A percentile compares a stretch with the other conserved stretches of the same genome.
Evolutionary conservation across 2,329 filamentous ascomycete species (phyloP).

Genomic region (Calonectria fujianensis): DNA sequence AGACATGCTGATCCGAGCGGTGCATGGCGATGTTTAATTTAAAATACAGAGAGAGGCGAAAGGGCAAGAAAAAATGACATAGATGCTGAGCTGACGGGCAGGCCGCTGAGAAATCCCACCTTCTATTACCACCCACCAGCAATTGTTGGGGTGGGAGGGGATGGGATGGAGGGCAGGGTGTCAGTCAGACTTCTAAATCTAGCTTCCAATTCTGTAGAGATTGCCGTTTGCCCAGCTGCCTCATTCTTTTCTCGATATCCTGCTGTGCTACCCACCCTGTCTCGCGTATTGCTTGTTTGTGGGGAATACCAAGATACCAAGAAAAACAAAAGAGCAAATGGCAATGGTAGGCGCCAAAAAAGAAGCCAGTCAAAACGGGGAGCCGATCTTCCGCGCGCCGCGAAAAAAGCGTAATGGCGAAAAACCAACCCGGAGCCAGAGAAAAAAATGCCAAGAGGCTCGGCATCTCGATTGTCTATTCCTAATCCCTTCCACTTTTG

Average conservation of each 20-base stretch:
- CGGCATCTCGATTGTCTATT: conserved; percentile 29
- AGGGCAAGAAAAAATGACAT: not conserved
- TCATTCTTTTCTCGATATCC: not conserved
- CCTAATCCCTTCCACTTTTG: conserved; percentile 20
- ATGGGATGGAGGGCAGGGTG: conserved; percentile 6
- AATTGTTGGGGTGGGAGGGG: not conserved
- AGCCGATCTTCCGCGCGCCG: conserved; percentile 20
- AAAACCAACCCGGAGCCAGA: not conserved
- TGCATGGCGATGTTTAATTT: conserved; percentile 11
- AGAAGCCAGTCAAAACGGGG: not conserved
- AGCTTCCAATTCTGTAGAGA: conserved; percentile 14
- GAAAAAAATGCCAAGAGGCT: conserved; percentile 37
- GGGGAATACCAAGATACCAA: not conserved
- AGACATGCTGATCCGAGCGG: conserved; percentile 24
- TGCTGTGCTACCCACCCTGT: not conserved
- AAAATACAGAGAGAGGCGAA: not conserved
- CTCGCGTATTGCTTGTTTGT: not conserved
- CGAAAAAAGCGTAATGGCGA: conserved; percentile 7
- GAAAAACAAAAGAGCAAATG: not conserved
- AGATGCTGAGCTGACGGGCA: conserved; percentile 10
- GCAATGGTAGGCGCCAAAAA: not conserved
- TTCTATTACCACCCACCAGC: conserved; percentile 19
- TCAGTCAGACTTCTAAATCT: conserved; percentile 24
- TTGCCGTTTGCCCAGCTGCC: not conserved
- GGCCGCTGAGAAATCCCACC: conserved; percentile 26